phyloP scores from a whole-genome alignment of 1,284 basidiomycete species.

The Vanrija sp. region DNA sequence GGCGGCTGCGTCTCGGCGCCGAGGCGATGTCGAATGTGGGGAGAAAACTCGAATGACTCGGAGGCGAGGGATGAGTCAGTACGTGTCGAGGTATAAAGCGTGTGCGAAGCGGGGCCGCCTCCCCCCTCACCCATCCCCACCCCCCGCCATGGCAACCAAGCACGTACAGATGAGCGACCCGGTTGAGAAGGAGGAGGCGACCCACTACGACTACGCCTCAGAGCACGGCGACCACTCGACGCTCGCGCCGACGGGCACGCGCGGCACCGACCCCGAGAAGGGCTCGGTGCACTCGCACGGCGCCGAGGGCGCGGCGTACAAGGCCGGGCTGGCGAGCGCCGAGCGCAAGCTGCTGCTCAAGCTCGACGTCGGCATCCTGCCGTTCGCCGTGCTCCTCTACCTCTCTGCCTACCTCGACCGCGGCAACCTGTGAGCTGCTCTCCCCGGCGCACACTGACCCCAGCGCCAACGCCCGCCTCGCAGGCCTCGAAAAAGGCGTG shows the following conservation, averaged over 20 bases:
- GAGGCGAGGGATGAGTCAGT: no score
- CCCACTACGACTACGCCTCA: background rate
- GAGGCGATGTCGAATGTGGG: no score
- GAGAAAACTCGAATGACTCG: no score
- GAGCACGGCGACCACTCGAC: background rate
- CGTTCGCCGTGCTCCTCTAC: conserved; percentile 50
- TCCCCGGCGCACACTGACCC: background rate
- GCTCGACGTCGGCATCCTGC: conserved; percentile 47
- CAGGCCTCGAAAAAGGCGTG: conserved; percentile 41
- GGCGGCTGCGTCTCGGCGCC: no score
- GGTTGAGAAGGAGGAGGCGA: conserved; percentile 1
- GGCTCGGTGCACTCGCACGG: conserved; percentile 30
- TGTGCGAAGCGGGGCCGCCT: background rate
- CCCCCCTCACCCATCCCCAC: background rate
- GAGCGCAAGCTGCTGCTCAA: conserved; percentile 43
- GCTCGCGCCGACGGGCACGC: conserved; percentile 6
- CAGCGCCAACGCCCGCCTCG: conserved; percentile 42
- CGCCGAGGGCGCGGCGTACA: conserved; percentile 28
- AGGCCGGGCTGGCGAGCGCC: conserved; percentile 23
- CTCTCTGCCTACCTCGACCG: conserved; percentile 50
- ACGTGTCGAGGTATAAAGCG: no score
- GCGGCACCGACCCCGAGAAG: conserved; percentile 28
- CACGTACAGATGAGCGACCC: conserved; percentile 5
- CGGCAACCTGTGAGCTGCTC: conserved; percentile 36
- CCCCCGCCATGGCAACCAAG: background rate